Evolutionary conservation across 345 rosid species (phyloP), one percentile per base, ranked within the genome.

Genomic region (Turnera subulata): DNA sequence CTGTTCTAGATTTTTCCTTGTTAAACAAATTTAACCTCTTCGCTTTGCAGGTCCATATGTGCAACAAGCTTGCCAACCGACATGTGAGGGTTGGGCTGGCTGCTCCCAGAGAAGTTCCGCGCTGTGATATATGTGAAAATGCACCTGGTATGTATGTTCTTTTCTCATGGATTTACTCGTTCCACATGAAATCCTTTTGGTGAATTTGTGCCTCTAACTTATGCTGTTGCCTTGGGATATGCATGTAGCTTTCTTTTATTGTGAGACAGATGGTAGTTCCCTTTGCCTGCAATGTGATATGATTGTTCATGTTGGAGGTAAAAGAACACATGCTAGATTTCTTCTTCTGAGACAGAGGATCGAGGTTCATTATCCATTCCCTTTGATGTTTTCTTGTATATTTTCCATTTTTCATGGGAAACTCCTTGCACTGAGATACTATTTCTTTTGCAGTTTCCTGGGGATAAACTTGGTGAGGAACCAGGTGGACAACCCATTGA

Each of bases 281-380:
- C 90, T 85, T 58, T 91, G 92, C 70, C 72, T 91, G 69, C 85
- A 86, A 64, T 85, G 98, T 54, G 96, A 91, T 54, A 82, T 81
- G 88, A 71, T 73, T 54, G 94, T 88, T 47, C 98, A 84, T 76
- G 85, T 81, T 59, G 96, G 96, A 15, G 91, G 85, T 55, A 88
- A 85, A 74, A 77, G 89, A 76, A 84, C 77, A 2, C 95, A 88
- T 53, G 69, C 59, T 50, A 80, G 98, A 56, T 81, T 70, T 71
- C 88, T 86, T 39, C 56, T 88, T 21, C 55, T 85, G 24, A 82
- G 95, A 72, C 96, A 91, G 78, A 80, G 85, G 65, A 80, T 82
- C 8, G 82, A 83, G 94, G 94, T 88, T 63, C 12, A 61, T 64
- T 14, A 11, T 63, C 42, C 33, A 2, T 47, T 58, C 22, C 1